Percentiles rank a stretch among this genome's conserved stretches.
Evolutionary conservation across 1,284 basidiomycete genomes (phyloP).

Genomic region (Cutaneotrichosporon cavernicola): DNA sequence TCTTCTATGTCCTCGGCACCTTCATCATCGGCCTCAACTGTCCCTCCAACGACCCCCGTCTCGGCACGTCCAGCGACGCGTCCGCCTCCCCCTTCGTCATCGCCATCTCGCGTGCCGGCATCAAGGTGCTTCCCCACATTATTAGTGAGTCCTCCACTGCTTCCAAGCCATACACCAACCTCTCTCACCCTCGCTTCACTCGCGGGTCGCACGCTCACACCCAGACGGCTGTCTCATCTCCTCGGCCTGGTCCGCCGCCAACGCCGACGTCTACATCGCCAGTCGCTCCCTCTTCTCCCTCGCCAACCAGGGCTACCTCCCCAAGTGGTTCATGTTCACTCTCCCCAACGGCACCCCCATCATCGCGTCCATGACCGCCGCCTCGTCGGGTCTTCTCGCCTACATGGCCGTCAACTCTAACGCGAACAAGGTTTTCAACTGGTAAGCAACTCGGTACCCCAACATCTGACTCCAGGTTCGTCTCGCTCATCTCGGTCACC

Average conservation of each 20-base stretch:
- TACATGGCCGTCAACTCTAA: slow-evolving; percentile 62
- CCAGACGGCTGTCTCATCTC: slow-evolving; percentile 40
- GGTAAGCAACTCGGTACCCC: slow-evolving; percentile 32
- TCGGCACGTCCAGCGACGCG: slow-evolving; percentile 21
- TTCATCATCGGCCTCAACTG: slow-evolving; percentile 25
- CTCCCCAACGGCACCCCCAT: slow-evolving; percentile 35
- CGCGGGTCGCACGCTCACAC: background rate
- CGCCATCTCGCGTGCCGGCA: slow-evolving; percentile 47
- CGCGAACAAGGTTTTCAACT: slow-evolving; percentile 68
- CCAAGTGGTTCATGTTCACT: slow-evolving; percentile 27
- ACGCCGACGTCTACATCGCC: slow-evolving; percentile 37
- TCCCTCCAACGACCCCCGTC: slow-evolving; percentile 22
- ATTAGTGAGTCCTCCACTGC: slow-evolving; percentile 32
- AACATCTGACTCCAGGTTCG: slow-evolving; percentile 53
- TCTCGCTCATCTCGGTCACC: slow-evolving; percentile 60
- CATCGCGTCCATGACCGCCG: slow-evolving; percentile 65
- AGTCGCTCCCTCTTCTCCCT: slow-evolving; percentile 36
- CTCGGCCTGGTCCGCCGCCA: slow-evolving; percentile 49
- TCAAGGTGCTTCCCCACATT: slow-evolving; percentile 44
- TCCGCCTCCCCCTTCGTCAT: slow-evolving; percentile 38
- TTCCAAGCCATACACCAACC: background rate
- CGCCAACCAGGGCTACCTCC: slow-evolving; percentile 36
- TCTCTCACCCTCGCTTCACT: background rate
- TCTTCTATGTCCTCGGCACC: slow-evolving; percentile 57
- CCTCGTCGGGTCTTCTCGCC: slow-evolving; percentile 60